A percentile compares a stretch with the other conserved stretches of the same genome.
These are phyloP conservation scores for Scheffersomyces coipomensis DNA, from an alignment of 805 yeast species.

Conservation along the genomic window DNA sequence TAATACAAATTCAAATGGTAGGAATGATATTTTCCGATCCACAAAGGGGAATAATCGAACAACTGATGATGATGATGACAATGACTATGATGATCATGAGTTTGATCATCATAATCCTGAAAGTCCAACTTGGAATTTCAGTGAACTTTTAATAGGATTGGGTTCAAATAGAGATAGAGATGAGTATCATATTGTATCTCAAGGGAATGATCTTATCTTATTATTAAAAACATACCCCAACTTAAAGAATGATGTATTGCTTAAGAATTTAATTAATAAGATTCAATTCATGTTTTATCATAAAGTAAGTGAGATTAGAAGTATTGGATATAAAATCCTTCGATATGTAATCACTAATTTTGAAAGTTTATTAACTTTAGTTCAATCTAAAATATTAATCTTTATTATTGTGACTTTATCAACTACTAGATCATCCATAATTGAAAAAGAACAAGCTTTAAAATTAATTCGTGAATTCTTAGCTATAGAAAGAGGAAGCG, in stretches of 20 bases:
- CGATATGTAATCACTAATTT: constrained; percentile 59
- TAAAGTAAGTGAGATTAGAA: constrained; percentile 58
- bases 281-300: constrained; percentile 62
- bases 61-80: not conserved
- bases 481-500: constrained; percentile 49
- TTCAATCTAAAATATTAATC: constrained; percentile 56
- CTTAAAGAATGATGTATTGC: constrained; percentile 61
- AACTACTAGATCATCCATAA: constrained; percentile 48
- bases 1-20: no score
- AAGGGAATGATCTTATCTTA: constrained; percentile 34
- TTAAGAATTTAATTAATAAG: constrained; percentile 54
- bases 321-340: constrained; percentile 74
- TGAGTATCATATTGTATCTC: constrained; percentile 49
- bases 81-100: not conserved
- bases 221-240: constrained; percentile 44
- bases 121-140: constrained; percentile 55
- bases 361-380: constrained; percentile 53
- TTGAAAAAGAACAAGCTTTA: constrained; percentile 77
- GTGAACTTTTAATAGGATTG: constrained; percentile 59
- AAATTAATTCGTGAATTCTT: constrained; percentile 65
- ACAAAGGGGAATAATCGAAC: no score
- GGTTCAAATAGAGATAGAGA: constrained; percentile 49
- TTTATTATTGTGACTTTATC: constrained; percentile 65
- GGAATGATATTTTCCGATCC: no score
- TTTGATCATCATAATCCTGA: constrained; percentile 3